Base-by-base conservation (phyloP, 192 early-diverging fungal species). In the Coemansia sp. region DNA sequence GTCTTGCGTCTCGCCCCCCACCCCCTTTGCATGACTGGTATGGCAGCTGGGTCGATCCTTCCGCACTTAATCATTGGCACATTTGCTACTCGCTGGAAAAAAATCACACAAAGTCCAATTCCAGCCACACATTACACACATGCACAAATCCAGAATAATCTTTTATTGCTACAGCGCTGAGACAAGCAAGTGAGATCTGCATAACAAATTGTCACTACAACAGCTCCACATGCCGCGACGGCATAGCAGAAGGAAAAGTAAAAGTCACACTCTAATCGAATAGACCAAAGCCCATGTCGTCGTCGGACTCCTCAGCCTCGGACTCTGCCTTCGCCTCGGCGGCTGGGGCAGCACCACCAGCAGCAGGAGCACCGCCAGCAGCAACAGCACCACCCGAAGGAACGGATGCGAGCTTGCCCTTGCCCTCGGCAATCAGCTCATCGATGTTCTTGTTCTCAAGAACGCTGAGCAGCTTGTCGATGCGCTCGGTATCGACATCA, bases 251-350 rank as follows among this genome's bases (percentile, higher is more conserved):
- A 56, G 39, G 39, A 56, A 23, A 25, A 19, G 25, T 19, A 10
- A 51, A 51, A 11, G 21, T 29, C 8, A 24, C 27, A 55, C 21
- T 83, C 93, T 96, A 96, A 87, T 96, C 94, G 87, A 96, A 96
- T 71, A 96, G 91, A 93, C 94, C 94, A 84, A 96, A 92, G 75
- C 92, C 94, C 94, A 96, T 96, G 84, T 98, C 94, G 73, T 95
- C 91, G 70, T 86, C 88, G 83, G 93, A 92, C 85, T 92, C 92
- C 87, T 93, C 90, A 72, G 90, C 85, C 73, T 92, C 89, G 83
- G 91, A 90, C 19, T 64, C 84, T 22, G 59, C 59, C 70, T 84
- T 78, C 57, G 66, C 85, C 30, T 74, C 87, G 57, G 76, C 89
- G 59, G 85, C 90, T 66, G 84, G 88, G 62, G 82, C 88, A 69